Percentiles rank a stretch among this genome's conserved stretches.
Evolutionary conservation across 176 grass and related monocot genomes (phyloP).

Genomic region (Leersia perrieri): DNA sequence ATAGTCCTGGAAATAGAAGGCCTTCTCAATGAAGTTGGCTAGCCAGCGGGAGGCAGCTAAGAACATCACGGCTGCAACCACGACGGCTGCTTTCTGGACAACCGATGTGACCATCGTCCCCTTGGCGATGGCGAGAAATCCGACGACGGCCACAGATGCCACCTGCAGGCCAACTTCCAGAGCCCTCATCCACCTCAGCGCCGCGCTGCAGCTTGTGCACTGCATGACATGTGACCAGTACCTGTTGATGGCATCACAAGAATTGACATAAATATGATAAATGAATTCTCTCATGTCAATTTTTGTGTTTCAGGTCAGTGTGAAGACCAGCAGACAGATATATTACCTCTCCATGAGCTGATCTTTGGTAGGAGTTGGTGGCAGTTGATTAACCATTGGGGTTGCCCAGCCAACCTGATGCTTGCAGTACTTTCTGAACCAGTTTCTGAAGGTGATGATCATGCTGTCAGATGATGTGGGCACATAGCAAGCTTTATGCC

Average conservation of each 20-base stretch:
- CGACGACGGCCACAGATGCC: conserved; percentile 43
- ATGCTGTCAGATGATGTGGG: too few species aligned
- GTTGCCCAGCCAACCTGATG: conserved; percentile 59
- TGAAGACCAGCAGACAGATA: background rate
- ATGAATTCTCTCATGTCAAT: background rate
- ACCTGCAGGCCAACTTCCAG: conserved; percentile 66
- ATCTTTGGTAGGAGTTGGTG: conserved; percentile 66
- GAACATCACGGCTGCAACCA: conserved; percentile 46
- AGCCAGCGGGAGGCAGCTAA: too few species aligned
- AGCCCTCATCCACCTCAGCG: conserved; percentile 51
- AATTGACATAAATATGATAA: background rate
- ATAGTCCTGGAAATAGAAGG: conserved; percentile 89
- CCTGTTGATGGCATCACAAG: conserved; percentile 23
- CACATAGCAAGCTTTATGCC: too few species aligned
- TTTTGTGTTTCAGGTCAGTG: background rate
- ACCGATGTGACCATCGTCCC: conserved; percentile 33
- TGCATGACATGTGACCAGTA: conserved; percentile 87
- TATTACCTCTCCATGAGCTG: conserved; percentile 74
- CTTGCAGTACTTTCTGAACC: too few species aligned
- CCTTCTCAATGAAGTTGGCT: conserved; percentile 68
- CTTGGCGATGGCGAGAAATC: conserved; percentile 56
- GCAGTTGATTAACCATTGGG: conserved; percentile 34
- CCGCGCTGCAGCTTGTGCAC: conserved; percentile 69
- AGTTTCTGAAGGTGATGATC: too few species aligned
- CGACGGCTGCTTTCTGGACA: conserved; percentile 27